These are phyloP conservation scores for Neofusicoccum ribis DNA, from an alignment of 2,329 filamentous ascomycete genomes.

Conservation along the genomic window DNA sequence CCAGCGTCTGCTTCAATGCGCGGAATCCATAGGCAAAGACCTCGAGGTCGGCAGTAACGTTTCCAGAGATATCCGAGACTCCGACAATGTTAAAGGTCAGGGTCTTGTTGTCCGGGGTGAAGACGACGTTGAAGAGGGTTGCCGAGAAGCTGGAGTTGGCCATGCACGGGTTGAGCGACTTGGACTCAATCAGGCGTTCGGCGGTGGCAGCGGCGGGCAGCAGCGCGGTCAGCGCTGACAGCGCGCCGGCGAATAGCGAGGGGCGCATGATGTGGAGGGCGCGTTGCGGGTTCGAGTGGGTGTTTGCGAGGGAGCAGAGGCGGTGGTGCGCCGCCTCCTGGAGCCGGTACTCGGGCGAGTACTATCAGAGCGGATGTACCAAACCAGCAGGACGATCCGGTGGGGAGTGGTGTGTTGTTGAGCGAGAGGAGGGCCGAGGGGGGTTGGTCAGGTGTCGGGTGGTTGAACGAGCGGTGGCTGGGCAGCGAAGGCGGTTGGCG, in stretches of 20 bases:
- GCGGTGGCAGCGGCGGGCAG: conserved; percentile 29
- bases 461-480: conserved; percentile 19
- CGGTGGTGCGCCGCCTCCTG: conserved; percentile 17
- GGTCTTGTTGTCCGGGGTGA: conserved; percentile 73
- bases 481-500: conserved; percentile 3
- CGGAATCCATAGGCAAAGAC: conserved; percentile 82
- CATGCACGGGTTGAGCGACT: conserved; percentile 82
- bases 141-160: conserved; percentile 84
- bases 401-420: background rate
- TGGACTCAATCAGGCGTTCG: conserved; percentile 72
- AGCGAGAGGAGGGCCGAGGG: background rate
- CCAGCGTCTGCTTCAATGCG: conserved; percentile 65
- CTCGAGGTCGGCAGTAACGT: conserved; percentile 73
- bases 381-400: conserved; percentile 17
- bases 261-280: conserved; percentile 6
- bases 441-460: background rate
- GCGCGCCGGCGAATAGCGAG: conserved; percentile 2
- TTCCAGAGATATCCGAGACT: conserved; percentile 79
- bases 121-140: conserved; percentile 82
- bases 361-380: conserved; percentile 17
- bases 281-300: background rate
- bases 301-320: conserved; percentile 1
- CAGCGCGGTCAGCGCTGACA: conserved; percentile 18
- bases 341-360: conserved; percentile 15
- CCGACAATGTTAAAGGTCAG: conserved; percentile 75